Evolutionary conservation across 1,284 basidiomycete species (phyloP), one percentile per base, ranked within the genome.

Genomic region (Tranzscheliella williamsii): DNA sequence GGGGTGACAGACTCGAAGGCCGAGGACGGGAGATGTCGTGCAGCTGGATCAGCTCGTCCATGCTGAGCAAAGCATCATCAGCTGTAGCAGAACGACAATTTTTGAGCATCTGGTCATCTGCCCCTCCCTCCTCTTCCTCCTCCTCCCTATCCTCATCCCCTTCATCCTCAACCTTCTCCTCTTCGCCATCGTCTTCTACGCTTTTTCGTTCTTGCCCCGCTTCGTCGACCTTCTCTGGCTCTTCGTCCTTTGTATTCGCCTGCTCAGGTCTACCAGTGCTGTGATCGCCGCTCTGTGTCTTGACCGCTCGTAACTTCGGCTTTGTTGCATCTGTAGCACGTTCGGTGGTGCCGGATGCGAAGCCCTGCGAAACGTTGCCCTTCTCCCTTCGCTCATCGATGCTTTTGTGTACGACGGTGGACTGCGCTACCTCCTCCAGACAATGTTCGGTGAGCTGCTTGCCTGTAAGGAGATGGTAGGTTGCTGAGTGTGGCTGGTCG

Each of bases 401-500:
- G 22, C 87, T 87, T 17, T 82, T 79, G 72, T 97, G 93, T 1
- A 96, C 85, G 24, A 96, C 86, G 33, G 86, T 84, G 5, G 91
- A 94, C 4, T 78, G 67, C 3, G 79, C 70, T 13, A 96, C 80
- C 13, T 79, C 79, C 11, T 82, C 79, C 2, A 81, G 67, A 48
- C 85, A 82, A 17, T 52, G 43, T 31, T 61, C 42, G 3, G 41
- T 46, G 23, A 49, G 16, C 12, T 85, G 83, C 2, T 86, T 83
- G 9, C 73, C 75, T 1, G 76, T 77, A 26, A 94, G 78, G n/a
- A 97, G 82, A 18, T 87, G 84, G 75, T 98, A 97, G 0, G 86
- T 85, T 2, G 88, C 82, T 73, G 95, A 93, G 58, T 84, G 84
- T 0, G 94, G 94, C 27, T 86, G 81, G 43, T 91, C 91, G 78